phyloP scores from a whole-genome alignment of 306 rosid species.

The Pterocarpus macrocarpus region DNA sequence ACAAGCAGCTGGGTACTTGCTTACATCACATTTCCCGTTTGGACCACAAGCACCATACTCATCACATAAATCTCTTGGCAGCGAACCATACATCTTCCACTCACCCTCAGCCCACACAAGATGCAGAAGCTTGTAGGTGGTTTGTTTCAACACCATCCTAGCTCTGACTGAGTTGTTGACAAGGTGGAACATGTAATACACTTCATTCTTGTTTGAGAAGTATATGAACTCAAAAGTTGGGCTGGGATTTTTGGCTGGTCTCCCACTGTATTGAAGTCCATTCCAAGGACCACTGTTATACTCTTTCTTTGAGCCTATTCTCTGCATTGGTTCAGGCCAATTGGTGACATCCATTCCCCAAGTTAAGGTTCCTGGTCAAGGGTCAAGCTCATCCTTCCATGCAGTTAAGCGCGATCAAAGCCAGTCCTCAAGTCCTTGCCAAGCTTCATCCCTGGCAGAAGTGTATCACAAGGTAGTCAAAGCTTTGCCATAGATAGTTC shows the following conservation, averaged over 20 bases:
- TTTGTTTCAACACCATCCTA: conserved; percentile 28
- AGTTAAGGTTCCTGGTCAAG: conserved; percentile 40
- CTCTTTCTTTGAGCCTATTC: conserved; percentile 29
- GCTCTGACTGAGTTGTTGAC: not conserved
- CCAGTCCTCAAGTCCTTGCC: conserved; percentile 42
- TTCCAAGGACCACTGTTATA: conserved; percentile 31
- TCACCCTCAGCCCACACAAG: not conserved
- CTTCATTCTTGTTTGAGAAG: not conserved
- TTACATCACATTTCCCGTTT: conserved; percentile 42
- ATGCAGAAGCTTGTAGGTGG: not conserved
- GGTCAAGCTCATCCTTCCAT: conserved; percentile 48
- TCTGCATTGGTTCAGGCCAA: conserved; percentile 22
- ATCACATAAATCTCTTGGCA: conserved; percentile 52
- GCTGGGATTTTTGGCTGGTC: not conserved
- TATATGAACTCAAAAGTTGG: not conserved
- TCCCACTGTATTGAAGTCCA: conserved; percentile 22
- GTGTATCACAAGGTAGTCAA: conserved; percentile 38
- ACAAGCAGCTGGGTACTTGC: conserved; percentile 22
- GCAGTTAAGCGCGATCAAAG: conserved; percentile 25
- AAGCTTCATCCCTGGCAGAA: conserved; percentile 47
- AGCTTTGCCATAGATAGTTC: conserved; percentile 54
- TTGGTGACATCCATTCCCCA: not conserved
- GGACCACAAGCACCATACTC: conserved; percentile 50
- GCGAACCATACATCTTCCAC: conserved; percentile 39
- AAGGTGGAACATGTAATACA: not conserved